Conservation (phyloP, 176 grass and related monocot species). For the Oryza punctata region DNA sequence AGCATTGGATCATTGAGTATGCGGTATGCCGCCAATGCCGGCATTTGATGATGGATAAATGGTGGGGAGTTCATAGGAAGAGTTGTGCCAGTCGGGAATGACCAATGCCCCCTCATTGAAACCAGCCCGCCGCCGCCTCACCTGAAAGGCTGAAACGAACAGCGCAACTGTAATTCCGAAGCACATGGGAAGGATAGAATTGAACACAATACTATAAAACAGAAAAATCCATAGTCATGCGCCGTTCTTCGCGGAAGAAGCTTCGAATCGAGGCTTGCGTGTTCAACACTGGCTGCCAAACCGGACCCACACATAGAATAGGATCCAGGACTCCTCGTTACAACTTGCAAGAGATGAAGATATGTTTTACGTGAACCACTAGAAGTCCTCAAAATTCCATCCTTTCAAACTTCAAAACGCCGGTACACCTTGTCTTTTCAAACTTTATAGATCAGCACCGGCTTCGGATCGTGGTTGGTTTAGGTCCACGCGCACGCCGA, state of each 20-base stretch:
- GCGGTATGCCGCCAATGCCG: too few species aligned
- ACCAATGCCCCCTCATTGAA: too few species aligned
- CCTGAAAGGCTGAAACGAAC: too few species aligned
- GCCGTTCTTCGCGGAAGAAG: not conserved
- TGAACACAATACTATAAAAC: not conserved
- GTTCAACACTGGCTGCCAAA: not conserved
- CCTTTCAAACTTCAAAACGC: slow-evolving; percentile 1
- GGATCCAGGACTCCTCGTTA: not conserved
- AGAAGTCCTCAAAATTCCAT: not conserved
- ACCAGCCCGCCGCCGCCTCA: too few species aligned
- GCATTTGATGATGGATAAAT: too few species aligned
- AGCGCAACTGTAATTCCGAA: not conserved
- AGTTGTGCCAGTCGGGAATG: not conserved
- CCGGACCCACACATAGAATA: slow-evolving; percentile 17
- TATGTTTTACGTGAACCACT: not conserved
- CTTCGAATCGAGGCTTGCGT: not conserved
- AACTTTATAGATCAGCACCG: slow-evolving; percentile 41
- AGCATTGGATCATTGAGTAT: too few species aligned
- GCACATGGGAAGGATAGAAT: not conserved
- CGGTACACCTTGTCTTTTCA: slow-evolving; percentile 24
- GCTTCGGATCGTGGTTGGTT: not conserved
- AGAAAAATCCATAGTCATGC: not conserved
- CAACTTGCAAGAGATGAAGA: too few species aligned
- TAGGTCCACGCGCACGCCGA: not conserved
- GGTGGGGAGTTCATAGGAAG: not conserved